Conservation (phyloP, 345 rosid species). For the Psidium guajava region DNA sequence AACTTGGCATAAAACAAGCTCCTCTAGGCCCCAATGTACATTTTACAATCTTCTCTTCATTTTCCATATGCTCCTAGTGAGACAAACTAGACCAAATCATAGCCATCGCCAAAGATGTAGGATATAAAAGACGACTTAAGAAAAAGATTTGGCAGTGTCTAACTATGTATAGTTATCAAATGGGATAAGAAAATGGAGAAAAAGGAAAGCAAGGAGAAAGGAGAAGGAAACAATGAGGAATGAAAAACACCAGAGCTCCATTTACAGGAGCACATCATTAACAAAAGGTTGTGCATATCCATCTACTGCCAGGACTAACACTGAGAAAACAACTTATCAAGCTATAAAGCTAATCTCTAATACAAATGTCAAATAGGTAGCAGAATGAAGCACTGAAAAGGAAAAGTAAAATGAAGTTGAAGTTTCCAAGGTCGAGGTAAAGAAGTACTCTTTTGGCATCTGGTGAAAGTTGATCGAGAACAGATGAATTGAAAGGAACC, state of each 20-base stretch:
- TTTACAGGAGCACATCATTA: background rate
- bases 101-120: background rate
- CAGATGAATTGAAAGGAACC: slow-evolving; percentile 64
- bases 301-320: background rate
- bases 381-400: background rate
- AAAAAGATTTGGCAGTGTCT: background rate
- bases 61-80: background rate
- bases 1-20: background rate
- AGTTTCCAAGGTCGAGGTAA: background rate
- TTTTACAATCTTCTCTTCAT: background rate
- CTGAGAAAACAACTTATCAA: background rate
- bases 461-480: slow-evolving; percentile 26
- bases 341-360: background rate
- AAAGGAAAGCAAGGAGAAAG: background rate
- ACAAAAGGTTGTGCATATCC: background rate
- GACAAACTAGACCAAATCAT: background rate
- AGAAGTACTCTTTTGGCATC: slow-evolving; percentile 53
- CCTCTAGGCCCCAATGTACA: background rate
- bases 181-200: background rate
- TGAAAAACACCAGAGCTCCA: background rate
- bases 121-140: background rate
- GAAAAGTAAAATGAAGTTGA: background rate
- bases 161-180: background rate
- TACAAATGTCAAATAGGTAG: background rate
- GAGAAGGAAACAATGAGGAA: background rate